Conservation (phyloP, 1,284 basidiomycete genomes). For the Rhodotorula sp. region DNA sequence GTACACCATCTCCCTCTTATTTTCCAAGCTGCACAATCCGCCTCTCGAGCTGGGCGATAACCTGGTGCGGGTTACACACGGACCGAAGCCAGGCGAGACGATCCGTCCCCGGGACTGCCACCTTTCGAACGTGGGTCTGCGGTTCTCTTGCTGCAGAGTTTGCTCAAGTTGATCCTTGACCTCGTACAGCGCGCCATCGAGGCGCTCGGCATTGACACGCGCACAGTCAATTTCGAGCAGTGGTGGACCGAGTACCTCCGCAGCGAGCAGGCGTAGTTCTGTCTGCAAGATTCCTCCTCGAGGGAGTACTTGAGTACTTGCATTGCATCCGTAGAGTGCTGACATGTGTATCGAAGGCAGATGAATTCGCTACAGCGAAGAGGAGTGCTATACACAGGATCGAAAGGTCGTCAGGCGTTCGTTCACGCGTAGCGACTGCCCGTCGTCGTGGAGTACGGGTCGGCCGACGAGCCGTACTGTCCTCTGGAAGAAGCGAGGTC, state of each 20-base stretch:
- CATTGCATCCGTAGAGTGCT: too few relatives aligned
- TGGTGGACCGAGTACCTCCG: conserved; percentile 30
- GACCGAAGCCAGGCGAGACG: conserved; percentile 62
- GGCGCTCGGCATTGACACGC: conserved; percentile 33
- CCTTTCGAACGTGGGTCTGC: conserved; percentile 48
- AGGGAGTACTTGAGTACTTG: too few relatives aligned
- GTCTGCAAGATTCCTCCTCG: too few relatives aligned
- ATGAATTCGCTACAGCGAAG: too few relatives aligned
- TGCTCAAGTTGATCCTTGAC: background rate
- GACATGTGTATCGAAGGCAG: too few relatives aligned
- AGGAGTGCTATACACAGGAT: too few relatives aligned
- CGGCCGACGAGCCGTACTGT: too few relatives aligned
- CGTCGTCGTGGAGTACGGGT: too few relatives aligned
- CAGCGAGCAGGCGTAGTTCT: background rate
- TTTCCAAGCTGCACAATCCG: conserved; percentile 60
- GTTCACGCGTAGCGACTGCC: too few relatives aligned
- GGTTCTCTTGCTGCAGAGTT: background rate
- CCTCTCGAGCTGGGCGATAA: conserved; percentile 57
- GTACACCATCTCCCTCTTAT: conserved; percentile 75
- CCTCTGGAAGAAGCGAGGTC: too few relatives aligned
- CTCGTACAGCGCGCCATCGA: conserved; percentile 28
- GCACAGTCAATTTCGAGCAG: conserved; percentile 20
- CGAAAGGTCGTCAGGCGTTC: too few relatives aligned
- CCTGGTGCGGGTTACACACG: conserved; percentile 64
- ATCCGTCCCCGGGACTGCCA: conserved; percentile 69